Conservation (phyloP, 1,139 yeast genomes). For the Suhomyces panamericanus region DNA sequence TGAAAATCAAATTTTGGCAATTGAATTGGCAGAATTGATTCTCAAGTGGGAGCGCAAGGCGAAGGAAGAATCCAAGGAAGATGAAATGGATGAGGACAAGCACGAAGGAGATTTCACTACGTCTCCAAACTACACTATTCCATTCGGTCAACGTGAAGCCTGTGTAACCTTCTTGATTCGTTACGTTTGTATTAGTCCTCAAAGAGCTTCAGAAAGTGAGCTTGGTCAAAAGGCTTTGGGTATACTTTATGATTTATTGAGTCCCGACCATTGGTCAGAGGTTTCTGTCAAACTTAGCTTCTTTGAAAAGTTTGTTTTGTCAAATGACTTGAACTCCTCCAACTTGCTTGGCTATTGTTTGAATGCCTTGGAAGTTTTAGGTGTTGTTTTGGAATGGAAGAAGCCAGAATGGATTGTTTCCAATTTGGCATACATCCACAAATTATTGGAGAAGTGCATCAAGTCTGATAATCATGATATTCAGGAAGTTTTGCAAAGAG, state of each 20-base stretch:
- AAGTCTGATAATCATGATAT: constrained; percentile 82
- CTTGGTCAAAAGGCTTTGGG: constrained; percentile 79
- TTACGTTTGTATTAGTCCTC: constrained; percentile 84
- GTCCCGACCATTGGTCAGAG: constrained; percentile 80
- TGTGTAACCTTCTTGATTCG: constrained; percentile 89
- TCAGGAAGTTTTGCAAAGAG: constrained; percentile 78
- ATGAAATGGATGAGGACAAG: constrained; percentile 15
- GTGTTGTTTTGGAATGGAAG: constrained; percentile 82
- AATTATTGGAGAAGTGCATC: constrained; percentile 77
- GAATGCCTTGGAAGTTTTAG: constrained; percentile 87
- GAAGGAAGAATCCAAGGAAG: constrained; percentile 22
- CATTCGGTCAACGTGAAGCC: constrained; percentile 82
- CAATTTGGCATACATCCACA: constrained; percentile 66
- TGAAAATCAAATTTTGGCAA: constrained; percentile 83
- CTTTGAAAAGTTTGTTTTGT: constrained; percentile 81
- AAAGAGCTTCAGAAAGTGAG: constrained; percentile 80
- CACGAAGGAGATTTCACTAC: constrained; percentile 37
- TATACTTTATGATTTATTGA: constrained; percentile 68
- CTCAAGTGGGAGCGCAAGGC: constrained; percentile 78
- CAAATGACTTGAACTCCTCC: constrained; percentile 69
- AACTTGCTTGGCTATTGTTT: constrained; percentile 71
- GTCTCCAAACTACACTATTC: constrained; percentile 55
- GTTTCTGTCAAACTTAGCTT: constrained; percentile 80
- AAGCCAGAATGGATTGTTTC: constrained; percentile 72
- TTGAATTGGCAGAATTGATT: constrained; percentile 84